phyloP scores from a whole-genome alignment of 371 early-diverging fungal genomes.

The Mucor racemosus region DNA sequence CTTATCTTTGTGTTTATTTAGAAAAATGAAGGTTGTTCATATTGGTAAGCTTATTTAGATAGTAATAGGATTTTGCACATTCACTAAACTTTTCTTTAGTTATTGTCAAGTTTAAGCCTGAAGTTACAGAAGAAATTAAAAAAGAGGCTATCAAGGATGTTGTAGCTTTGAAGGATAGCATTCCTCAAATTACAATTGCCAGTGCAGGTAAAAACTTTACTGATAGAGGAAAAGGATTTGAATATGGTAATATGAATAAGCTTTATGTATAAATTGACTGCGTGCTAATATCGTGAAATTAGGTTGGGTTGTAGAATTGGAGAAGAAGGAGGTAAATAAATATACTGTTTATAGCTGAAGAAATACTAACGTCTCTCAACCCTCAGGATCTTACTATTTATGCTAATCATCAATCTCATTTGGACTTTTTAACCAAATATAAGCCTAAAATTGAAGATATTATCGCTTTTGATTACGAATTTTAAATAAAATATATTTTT shows the following conservation, averaged over 20 bases:
- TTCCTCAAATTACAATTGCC: constrained; percentile 37
- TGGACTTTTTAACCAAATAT: constrained; percentile 38
- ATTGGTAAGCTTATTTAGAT: constrained; percentile 34
- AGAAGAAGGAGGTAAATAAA: constrained; percentile 43
- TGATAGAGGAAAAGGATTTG: constrained; percentile 52
- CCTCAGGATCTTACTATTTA: constrained; percentile 41
- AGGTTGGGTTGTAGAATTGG: constrained; percentile 56
- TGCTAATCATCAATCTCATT: constrained; percentile 38
- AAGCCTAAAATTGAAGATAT: constrained; percentile 44
- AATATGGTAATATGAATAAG: constrained; percentile 29
- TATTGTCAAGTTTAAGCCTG: constrained; percentile 53
- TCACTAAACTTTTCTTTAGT: constrained; percentile 23
- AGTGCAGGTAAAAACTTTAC: constrained; percentile 55
- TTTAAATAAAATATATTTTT: constrained; percentile 21
- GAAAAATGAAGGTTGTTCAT: constrained; percentile 37
- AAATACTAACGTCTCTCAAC: not conserved
- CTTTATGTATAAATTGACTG: not conserved
- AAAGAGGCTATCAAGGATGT: constrained; percentile 25
- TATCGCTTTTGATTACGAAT: constrained; percentile 50
- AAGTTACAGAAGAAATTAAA: constrained; percentile 34
- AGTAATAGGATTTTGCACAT: not conserved
- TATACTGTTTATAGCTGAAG: not conserved
- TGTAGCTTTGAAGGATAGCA: constrained; percentile 40
- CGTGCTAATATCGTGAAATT: not conserved
- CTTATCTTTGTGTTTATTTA: not conserved